Evolutionary conservation across 306 rosid genomes (phyloP).

Genomic region (Pyrus betulifolia): DNA sequence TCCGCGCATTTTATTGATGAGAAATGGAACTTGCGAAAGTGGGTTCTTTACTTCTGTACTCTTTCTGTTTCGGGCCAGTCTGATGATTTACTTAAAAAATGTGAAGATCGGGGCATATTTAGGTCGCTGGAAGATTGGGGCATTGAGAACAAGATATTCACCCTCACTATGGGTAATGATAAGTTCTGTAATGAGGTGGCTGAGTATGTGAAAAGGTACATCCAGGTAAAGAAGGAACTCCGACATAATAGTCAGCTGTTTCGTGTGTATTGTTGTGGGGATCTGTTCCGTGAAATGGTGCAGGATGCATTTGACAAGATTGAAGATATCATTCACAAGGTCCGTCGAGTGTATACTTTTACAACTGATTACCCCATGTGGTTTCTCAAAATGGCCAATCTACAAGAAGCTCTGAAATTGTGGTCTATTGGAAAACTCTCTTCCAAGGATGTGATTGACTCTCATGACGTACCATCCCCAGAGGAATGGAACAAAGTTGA

Average conservation of each 20-base stretch:
- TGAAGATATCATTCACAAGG: not conserved
- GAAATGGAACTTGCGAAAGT: conserved; percentile 2
- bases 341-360: not conserved
- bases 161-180: not conserved
- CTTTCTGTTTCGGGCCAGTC: not conserved
- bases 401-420: not conserved
- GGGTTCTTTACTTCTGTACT: not conserved
- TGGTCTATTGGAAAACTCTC: conserved; percentile 1
- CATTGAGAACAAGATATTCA: conserved; percentile 4
- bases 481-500: conserved; percentile 5
- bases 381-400: not conserved
- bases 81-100: not conserved
- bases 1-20: conserved; percentile 5
- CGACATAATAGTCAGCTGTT: not conserved
- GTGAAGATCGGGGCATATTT: not conserved
- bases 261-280: conserved; percentile 3
- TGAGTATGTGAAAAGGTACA: not conserved
- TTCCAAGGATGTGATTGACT: not conserved
- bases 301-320: conserved; percentile 7
- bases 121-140: not conserved
- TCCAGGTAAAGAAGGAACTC: not conserved
- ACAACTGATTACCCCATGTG: not conserved
- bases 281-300: not conserved
- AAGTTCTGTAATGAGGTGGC: not conserved
- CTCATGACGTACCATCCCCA: not conserved